Evolutionary conservation across 257 asterid species (phyloP).

Genomic region (Prunella vulgaris): DNA sequence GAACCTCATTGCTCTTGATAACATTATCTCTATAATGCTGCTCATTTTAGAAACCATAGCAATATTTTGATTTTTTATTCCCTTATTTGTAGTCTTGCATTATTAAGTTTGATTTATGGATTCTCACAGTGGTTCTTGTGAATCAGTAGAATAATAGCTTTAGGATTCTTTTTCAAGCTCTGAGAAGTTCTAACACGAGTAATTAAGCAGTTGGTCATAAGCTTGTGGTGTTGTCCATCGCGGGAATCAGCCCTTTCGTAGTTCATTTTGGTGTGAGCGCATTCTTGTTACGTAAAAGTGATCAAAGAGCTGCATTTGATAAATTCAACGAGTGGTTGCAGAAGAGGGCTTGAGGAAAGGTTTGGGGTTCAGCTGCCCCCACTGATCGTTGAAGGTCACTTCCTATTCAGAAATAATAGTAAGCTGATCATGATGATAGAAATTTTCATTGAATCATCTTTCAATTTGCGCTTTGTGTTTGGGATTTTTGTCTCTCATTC

Average conservation of each 20-base stretch:
- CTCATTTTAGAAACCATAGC: neutral
- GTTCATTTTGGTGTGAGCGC: neutral
- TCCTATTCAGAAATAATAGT: neutral
- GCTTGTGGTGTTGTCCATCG: neutral
- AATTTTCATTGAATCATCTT: neutral
- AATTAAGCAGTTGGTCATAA: neutral
- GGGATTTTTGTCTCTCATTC: neutral
- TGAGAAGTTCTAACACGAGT: constrained; percentile 2
- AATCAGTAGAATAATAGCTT: neutral
- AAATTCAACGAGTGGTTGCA: neutral
- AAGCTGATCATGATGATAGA: neutral
- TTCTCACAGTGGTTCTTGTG: neutral
- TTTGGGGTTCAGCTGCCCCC: neutral
- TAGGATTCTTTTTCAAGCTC: neutral
- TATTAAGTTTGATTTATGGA: neutral
- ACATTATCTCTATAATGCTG: neutral
- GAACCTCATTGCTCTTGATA: neutral
- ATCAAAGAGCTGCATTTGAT: neutral
- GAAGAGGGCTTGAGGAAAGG: neutral
- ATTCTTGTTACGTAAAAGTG: neutral
- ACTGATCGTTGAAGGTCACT: neutral
- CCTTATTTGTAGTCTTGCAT: neutral
- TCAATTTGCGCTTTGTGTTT: neutral
- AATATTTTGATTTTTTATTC: neutral
- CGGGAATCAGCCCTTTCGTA: neutral